phyloP scores from a whole-genome alignment of 306 rosid genomes.

The Coriaria nepalensis region DNA sequence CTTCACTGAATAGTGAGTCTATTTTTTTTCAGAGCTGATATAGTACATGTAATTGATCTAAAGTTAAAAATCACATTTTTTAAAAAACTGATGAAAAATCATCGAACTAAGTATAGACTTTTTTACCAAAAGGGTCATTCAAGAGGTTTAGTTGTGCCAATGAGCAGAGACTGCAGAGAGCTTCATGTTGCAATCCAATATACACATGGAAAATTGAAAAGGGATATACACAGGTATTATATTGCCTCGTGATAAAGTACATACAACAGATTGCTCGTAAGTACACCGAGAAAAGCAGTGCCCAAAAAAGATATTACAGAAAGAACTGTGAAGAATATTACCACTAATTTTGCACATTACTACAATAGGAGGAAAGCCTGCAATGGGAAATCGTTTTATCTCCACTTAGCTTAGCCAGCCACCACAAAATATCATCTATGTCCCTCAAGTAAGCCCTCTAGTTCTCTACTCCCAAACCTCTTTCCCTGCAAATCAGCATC shows the following conservation, averaged over 20 bases:
- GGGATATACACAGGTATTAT: slow-evolving; percentile 50
- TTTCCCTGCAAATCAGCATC: slow-evolving; percentile 54
- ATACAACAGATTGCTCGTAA: slow-evolving; percentile 36
- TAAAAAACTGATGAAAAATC: no score
- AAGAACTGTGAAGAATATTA: slow-evolving; percentile 25
- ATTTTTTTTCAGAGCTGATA: no score
- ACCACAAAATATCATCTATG: slow-evolving; percentile 41
- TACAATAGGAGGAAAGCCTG: slow-evolving; percentile 20
- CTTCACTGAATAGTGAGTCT: not conserved
- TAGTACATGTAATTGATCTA: no score
- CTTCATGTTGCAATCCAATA: slow-evolving; percentile 11
- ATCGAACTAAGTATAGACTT: no score
- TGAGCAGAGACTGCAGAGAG: no score
- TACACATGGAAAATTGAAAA: slow-evolving; percentile 43
- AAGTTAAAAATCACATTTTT: no score
- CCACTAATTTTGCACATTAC: slow-evolving; percentile 25
- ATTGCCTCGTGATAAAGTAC: slow-evolving; percentile 40
- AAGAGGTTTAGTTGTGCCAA: no score
- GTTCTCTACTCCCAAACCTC: slow-evolving; percentile 61
- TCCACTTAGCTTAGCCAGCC: slow-evolving; percentile 7
- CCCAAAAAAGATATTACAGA: slow-evolving; percentile 26
- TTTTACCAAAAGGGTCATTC: no score
- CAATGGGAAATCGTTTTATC: slow-evolving; percentile 13
- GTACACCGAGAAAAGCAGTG: slow-evolving; percentile 30
- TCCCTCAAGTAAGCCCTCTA: slow-evolving; percentile 54